Evolutionary conservation across 768 basidiomycete genomes (phyloP), one percentile per base, ranked within the genome.

Genomic region (Hydnum rufescens): DNA sequence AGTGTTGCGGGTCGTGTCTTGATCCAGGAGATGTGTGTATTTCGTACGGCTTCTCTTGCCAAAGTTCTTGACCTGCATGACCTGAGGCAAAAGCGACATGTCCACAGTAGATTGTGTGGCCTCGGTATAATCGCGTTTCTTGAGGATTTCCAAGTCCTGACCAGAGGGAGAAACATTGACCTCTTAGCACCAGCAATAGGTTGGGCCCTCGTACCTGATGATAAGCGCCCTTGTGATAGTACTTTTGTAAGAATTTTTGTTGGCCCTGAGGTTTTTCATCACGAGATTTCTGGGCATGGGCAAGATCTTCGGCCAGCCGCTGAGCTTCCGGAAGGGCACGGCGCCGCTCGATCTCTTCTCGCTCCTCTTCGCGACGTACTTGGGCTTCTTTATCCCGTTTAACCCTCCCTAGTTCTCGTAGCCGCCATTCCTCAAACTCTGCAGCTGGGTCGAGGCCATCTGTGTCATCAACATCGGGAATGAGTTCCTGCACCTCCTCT

Each of bases 221-320:
- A 71, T 97, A 99, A 55, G 93, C 95, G 60, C 95, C 95, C 66
- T 93, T 96, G 70, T 99, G 95, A 79, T 89, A 97, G 64, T 95
- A 99, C 66, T 95, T 97, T 64, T 97, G 90, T 57, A 97, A 65
- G 67, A 97, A 97, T 62, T 78, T 85, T 63, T 89, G 84, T 57
- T 85, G 74, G 2, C 86, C 88, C 62, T 95, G 84, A 1, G 86
- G 84, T 66, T 92, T 93, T 51, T 85, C 86, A 52, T 81, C 80
- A 53, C 95, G 72, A 30, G 75, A 67, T 63, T 84, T 78, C 54
- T 87, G 74, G 2, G 90, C 92, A 39, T 71, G 77, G 63, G 86
- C 90, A 55, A 92, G 61, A 64, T 99, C 95, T 64, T 99, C 95
- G 64, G 78, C 81, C 64, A 97, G 61, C 30, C 95, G 71, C 61